Base-by-base conservation (phyloP, 2,329 filamentous ascomycete species). In the Pseudomassariella vexata region DNA sequence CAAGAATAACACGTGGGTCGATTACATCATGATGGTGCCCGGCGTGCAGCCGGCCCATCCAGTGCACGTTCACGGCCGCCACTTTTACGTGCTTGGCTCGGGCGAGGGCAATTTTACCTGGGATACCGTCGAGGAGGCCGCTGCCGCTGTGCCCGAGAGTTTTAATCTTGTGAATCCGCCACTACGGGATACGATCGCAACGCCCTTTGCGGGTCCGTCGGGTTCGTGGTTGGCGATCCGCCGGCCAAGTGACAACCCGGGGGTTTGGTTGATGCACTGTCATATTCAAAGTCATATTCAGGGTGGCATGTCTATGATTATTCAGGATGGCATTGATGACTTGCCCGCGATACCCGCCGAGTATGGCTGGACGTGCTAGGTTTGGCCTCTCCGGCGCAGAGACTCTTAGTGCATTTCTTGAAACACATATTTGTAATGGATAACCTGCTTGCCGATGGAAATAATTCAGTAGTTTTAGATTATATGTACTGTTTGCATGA, bases 41-140 rank as follows among this genome's bases (percentile, higher is more conserved):
- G 16, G 23, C 5, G 34, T 32, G 8, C 35, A 42, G 28, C 73
- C 68, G 5, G 59, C 69, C 8, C 77, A 82, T 37, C 70, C 74
- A 0, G 71, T 82, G 30, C 77, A 82, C 62, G 79, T 79, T 57
- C 77, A 82, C 53, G 68, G 69, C 28, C 74, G 69, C 44, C 77
- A 76, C 48, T 74, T 71, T 56, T 79, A 65, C 44, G 54, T 68
- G 14, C 63, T 82, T 20, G 77, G 76, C 1, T 36, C 54, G 0
- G 76, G 74, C 2, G 44, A 42, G 0, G 72, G 73, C 0, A 34
- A 41, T 2, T 82, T 73, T 47, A 63, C 57, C 9, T 81, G 69
- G 62, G 50, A 48, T 3, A 65, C 62, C 1, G 68, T 79, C 0
- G 68, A 62, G 0, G 70, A 76, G 34, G 76, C 76, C 0, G 55